phyloP scores from a whole-genome alignment of 78 protist genomes.

The Bodo saltans region DNA sequence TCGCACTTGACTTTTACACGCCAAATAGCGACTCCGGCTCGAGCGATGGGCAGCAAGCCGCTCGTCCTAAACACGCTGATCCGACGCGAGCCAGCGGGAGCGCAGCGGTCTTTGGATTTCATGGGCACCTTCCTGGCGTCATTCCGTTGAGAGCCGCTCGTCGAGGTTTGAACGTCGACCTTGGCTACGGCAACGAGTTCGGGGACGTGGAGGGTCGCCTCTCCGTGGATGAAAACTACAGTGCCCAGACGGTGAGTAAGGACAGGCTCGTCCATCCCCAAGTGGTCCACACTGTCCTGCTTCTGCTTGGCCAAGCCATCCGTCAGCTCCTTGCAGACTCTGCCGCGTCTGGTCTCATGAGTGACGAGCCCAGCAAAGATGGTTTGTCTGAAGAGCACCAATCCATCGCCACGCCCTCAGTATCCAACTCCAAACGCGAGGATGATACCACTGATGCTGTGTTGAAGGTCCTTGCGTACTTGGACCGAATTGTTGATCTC shows the following conservation, averaged over 20 bases:
- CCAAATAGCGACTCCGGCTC: not conserved
- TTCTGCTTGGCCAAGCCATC: too few relatives aligned
- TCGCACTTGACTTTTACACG: not conserved
- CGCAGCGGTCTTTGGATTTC: too few relatives aligned
- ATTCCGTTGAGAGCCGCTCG: not conserved
- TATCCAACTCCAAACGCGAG: too few relatives aligned
- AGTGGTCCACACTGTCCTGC: not conserved
- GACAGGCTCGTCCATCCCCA: not conserved
- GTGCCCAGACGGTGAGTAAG: not conserved
- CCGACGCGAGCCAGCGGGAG: not conserved
- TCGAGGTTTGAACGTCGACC: not conserved
- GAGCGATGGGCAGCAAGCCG: not conserved
- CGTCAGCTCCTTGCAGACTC: too few relatives aligned
- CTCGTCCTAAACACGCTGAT: not conserved
- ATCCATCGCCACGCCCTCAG: too few relatives aligned
- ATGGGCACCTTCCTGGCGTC: not conserved
- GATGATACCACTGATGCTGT: too few relatives aligned
- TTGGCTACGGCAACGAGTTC: not conserved
- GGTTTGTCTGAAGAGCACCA: too few relatives aligned
- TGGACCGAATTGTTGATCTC: not conserved
- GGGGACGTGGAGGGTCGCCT: not conserved
- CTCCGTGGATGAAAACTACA: not conserved
- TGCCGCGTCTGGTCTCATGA: too few relatives aligned
- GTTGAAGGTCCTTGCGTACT: not conserved
- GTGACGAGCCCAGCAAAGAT: too few relatives aligned